Base-by-base conservation (phyloP, 805 yeast species). In the Zygotorulaspora chibaensis region DNA sequence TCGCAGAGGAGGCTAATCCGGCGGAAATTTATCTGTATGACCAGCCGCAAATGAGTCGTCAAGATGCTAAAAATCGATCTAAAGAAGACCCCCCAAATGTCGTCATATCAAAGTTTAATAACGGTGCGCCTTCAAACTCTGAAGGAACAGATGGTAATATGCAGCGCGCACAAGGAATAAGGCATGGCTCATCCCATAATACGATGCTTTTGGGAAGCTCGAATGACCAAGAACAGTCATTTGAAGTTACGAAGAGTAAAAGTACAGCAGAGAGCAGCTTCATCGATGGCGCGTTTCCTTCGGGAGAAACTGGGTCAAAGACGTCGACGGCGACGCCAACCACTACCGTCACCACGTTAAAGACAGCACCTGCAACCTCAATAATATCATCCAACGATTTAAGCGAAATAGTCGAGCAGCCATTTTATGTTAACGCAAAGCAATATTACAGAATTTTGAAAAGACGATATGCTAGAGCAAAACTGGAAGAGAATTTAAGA, bases 401-500 rank as follows among this genome's bases (percentile, higher is more conserved):
- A n/a, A 52, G 54, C n/a, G 57, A 58, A 39, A 59, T 69, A 2
- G 63, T 59, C 1, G 96, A 90, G 61, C 96, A 91, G 66, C 99
- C 98, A 1, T 89, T 89, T 61, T 93, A 93, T 59, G 99, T 93
- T 35, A 93, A 93, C 65, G 99, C 99, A 8, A 93, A 93, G 66
- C 99, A 93, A 61, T 93, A 93, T 58, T 96, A 93, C 59, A 80
- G 99, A 36, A 93, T 93, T 13, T 69, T 93, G 55, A 93, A 93
- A 65, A 76, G 99, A 60, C 78, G 99, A 56, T 77, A 89, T 35
- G 98, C 99, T 0, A 74, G 99, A 43, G 97, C 97, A 5, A 85
- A 83, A 64, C 74, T 93, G 33, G 98, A 93, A 61, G 98, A 93
- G 61, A 79, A 81, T 36, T 74, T 91, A 52, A 84, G 87, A 60